Percentiles rank a stretch among this genome's conserved stretches.
phyloP scores from a whole-genome alignment of 345 rosid genomes.

The Cardiospermum halicacabum region DNA sequence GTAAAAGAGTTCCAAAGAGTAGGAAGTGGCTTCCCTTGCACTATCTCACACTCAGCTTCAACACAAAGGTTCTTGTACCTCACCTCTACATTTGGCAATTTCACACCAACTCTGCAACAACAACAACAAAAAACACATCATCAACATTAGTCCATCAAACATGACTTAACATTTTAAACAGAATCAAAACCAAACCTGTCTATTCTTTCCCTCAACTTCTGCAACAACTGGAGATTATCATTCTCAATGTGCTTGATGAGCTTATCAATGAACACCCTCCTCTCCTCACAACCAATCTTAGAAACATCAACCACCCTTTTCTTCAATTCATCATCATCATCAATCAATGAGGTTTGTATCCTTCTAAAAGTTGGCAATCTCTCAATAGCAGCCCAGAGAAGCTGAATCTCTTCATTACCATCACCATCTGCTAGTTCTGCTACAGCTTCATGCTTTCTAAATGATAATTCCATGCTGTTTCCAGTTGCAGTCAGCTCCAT shows the following conservation, averaged over 20 bases:
- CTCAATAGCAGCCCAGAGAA: conserved; percentile 53
- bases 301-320: conserved; percentile 41
- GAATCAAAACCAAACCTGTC: conserved; percentile 29
- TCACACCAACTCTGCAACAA: conserved; percentile 16
- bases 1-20: conserved; percentile 20
- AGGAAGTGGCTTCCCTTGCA: conserved; percentile 24
- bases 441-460: neutral
- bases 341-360: conserved; percentile 35
- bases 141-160: neutral
- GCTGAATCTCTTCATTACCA: conserved; percentile 29
- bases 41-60: conserved; percentile 24
- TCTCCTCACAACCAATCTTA: conserved; percentile 38
- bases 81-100: conserved; percentile 25
- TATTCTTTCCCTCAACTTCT: conserved; percentile 39
- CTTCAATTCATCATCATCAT: conserved; percentile 7
- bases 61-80: conserved; percentile 21
- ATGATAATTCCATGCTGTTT: neutral
- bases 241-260: conserved; percentile 48
- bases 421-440: conserved; percentile 21
- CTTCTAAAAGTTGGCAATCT: conserved; percentile 48
- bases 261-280: conserved; percentile 43
- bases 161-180: neutral
- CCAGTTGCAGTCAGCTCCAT: conserved; percentile 9
- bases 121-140: too few species aligned
- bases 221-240: conserved; percentile 44